Base-by-base conservation (phyloP, 768 basidiomycete genomes). In the Pulveroboletus sp. region DNA sequence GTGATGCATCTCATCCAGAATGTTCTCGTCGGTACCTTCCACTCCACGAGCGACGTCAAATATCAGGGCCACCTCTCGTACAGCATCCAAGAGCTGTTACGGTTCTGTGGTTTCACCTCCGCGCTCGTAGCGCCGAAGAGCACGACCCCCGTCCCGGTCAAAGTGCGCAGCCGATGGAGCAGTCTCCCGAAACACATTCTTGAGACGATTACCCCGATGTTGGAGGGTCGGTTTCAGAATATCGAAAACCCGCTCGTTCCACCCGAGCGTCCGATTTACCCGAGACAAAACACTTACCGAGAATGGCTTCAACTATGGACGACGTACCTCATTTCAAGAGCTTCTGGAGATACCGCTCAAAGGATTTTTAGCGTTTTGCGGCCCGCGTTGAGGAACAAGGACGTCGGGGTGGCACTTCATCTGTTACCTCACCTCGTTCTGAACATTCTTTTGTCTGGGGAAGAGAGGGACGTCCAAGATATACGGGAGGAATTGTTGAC, bases 281-380 rank as follows among this genome's bases (percentile, higher is more conserved):
- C 80, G 1, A 69, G 70, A 5, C 77, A 83, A 49, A 60, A 51
- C n/a, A 95, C 92, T 0, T 99, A 97, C 68, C 83, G 94, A 37
- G 94, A 98, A 67, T 99, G 96, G 96, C 79, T 98, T 31, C 93
- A 95, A 56, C 64, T 79, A 0, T 98, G 94, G 93, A 84, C 92
- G 2, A 74, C 78, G 9, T 77, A 91, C 65, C 78, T 99, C 32
- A 89, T 97, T 47, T 74, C 78, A 10, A 78, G 73, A 49, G 82
- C 79, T 7, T 76, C 81, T 2, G 81, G 82, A 17, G 55, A 57
- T 3, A 75, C 71, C 44, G 89, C 91, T 12, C 73, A 75, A 55
- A 69, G 63, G 17, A 82, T 98, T 31, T 99, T 98, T 62, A 71
- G 77, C 8, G 82, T 85, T 8, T 90, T 96, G 61, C 79, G 82